A percentile compares a stretch with the other conserved stretches of the same genome.
phyloP scores from a whole-genome alignment of 2,329 filamentous ascomycete genomes.

The Fusarium torreyae region DNA sequence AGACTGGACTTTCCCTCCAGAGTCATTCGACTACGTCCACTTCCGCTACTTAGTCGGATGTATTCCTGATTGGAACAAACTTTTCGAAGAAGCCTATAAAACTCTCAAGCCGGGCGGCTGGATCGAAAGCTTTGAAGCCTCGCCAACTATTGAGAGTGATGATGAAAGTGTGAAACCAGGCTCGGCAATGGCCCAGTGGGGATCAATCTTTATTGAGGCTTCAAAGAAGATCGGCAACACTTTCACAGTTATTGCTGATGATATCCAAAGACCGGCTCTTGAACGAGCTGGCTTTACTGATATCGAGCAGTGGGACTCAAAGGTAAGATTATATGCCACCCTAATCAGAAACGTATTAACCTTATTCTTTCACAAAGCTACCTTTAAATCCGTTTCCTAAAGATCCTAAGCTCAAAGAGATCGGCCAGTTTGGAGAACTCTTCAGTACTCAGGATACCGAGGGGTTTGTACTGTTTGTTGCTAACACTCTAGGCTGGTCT shows the following conservation, averaged over 20 bases:
- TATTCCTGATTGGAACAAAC: slow-evolving; percentile 29
- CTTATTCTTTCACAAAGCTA: neutral
- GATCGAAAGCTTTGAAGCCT: slow-evolving; percentile 35
- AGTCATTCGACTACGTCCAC: slow-evolving; percentile 40
- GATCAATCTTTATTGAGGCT: slow-evolving; percentile 34
- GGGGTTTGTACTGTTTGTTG: slow-evolving; percentile 35
- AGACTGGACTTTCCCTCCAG: slow-evolving; percentile 38
- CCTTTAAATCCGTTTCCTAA: slow-evolving; percentile 39
- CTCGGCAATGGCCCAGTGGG: slow-evolving; percentile 34
- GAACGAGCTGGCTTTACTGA: slow-evolving; percentile 35
- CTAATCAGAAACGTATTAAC: neutral
- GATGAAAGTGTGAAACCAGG: slow-evolving; percentile 30
- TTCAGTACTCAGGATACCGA: slow-evolving; percentile 42
- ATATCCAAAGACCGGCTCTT: slow-evolving; percentile 21
- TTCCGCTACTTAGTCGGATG: slow-evolving; percentile 38
- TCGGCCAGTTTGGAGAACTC: slow-evolving; percentile 38
- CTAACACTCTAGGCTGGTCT: slow-evolving; percentile 36
- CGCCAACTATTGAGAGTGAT: slow-evolving; percentile 32
- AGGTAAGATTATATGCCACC: neutral
- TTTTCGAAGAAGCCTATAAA: slow-evolving; percentile 26
- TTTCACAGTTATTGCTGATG: slow-evolving; percentile 36
- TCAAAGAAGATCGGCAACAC: slow-evolving; percentile 36
- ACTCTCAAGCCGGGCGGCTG: slow-evolving; percentile 36
- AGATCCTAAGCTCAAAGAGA: slow-evolving; percentile 37
- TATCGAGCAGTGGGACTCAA: slow-evolving; percentile 39